A percentile compares a stretch with the other conserved stretches of the same genome.
Conservation (phyloP, 2,329 filamentous ascomycete genomes). For the Diaporthe velutina region DNA sequence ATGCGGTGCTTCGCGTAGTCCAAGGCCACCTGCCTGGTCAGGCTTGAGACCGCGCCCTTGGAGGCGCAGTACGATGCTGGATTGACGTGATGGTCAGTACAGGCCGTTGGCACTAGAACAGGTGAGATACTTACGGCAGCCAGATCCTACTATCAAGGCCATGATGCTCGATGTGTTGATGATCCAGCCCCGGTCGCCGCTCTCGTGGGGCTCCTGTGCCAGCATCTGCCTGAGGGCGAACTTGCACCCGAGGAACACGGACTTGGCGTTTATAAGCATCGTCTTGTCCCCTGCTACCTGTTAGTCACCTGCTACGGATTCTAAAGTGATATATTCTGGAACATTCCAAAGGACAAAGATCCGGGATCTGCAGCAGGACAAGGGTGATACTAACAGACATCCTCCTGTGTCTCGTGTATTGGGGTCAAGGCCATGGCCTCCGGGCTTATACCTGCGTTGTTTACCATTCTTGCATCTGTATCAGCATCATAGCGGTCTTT, state of each 20-base stretch:
- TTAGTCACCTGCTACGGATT: too few relatives aligned
- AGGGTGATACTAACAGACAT: too few relatives aligned
- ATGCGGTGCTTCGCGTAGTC: constrained; percentile 63
- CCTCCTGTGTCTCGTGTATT: constrained; percentile 61
- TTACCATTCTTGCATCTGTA: constrained; percentile 16
- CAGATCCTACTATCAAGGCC: constrained; percentile 51
- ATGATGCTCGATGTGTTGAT: constrained; percentile 61
- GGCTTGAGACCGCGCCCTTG: constrained; percentile 63
- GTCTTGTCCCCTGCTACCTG: too few relatives aligned
- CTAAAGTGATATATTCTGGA: too few relatives aligned
- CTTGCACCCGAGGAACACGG: constrained; percentile 58
- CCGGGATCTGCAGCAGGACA: too few relatives aligned
- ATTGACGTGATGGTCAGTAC: background rate
- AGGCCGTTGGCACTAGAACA: background rate
- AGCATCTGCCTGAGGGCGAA: constrained; percentile 63
- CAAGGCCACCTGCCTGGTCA: constrained; percentile 61
- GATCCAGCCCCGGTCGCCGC: constrained; percentile 61
- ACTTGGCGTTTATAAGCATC: constrained; percentile 53
- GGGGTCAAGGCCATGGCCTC: constrained; percentile 45
- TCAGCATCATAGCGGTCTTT: background rate
- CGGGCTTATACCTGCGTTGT: constrained; percentile 24
- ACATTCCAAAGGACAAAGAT: too few relatives aligned
- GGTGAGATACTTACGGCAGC: constrained; percentile 42
- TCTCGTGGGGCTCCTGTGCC: constrained; percentile 54
- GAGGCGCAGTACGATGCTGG: constrained; percentile 58